These are phyloP conservation scores for Xylariaceae sp. DNA, from an alignment of 2,329 filamentous ascomycete species.

Conservation along the genomic window DNA sequence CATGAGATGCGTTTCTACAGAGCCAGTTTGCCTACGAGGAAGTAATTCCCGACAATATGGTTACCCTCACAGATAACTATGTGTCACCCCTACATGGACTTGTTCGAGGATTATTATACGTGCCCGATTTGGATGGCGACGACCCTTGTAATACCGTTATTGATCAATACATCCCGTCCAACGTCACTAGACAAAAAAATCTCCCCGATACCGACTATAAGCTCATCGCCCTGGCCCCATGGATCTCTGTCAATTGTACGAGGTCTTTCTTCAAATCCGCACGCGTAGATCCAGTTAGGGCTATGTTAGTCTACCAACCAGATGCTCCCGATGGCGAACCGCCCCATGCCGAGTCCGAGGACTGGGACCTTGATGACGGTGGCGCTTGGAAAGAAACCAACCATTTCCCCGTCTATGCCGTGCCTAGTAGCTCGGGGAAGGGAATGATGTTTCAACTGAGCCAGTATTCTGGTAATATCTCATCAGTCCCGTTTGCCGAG, in stretches of 20 bases:
- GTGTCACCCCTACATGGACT: slow-evolving; percentile 56
- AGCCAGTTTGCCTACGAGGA: slow-evolving; percentile 52
- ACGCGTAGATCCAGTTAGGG: slow-evolving; percentile 57
- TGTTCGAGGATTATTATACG: slow-evolving; percentile 79
- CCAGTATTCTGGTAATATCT: slow-evolving; percentile 74
- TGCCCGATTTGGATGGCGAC: slow-evolving; percentile 63
- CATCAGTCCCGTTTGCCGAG: slow-evolving; percentile 55
- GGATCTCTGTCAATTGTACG: slow-evolving; percentile 74
- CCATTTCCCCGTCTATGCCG: slow-evolving; percentile 77
- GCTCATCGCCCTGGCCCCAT: slow-evolving; percentile 80
- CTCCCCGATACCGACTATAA: slow-evolving; percentile 69
- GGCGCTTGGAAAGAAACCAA: slow-evolving; percentile 70
- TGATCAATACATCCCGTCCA: slow-evolving; percentile 65
- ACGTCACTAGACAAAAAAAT: slow-evolving; percentile 70
- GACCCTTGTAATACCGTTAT: slow-evolving; percentile 64
- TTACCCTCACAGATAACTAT: slow-evolving; percentile 71
- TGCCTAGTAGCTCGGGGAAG: slow-evolving; percentile 65
- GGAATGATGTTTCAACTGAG: slow-evolving; percentile 70
- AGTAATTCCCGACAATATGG: slow-evolving; percentile 58
- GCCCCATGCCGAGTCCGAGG: slow-evolving; percentile 59
- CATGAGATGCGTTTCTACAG: slow-evolving; percentile 21
- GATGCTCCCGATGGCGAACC: slow-evolving; percentile 58
- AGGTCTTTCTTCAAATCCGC: slow-evolving; percentile 65
- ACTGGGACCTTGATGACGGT: slow-evolving; percentile 70
- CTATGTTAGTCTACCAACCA: slow-evolving; percentile 62